Evolutionary conservation across 2,329 filamentous ascomycete species (phyloP), one percentile per base, ranked within the genome.

Genomic region (Botryosphaeria agaves): DNA sequence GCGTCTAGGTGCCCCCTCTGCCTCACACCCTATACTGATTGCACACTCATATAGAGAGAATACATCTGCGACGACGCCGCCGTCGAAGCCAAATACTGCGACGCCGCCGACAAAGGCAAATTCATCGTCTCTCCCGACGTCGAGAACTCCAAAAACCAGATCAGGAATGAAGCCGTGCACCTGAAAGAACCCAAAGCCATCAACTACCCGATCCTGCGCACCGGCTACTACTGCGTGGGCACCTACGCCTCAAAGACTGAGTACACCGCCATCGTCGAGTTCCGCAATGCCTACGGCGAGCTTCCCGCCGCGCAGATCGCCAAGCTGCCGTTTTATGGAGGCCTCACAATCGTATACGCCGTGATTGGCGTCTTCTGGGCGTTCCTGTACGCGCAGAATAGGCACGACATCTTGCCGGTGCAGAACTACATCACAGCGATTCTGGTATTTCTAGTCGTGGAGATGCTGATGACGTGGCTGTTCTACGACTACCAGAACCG

Each of bases 341-440:
- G 79, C 34, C 74, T 95, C 41, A 87, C 85, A 1, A 85, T 98
- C 38, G 72, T 92, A 18, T 98, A 98, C 55, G 84, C 84, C 29
- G 68, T 95, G 14, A 71, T 95, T 41, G 75, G 73, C 37, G 74
- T 73, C 8, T 87, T 84, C 53, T 98, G 89, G 89, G 83, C 71
- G 7, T 93, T 94, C 54, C 64, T 95, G 14, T 95, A 98, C 57
- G 85, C 85, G 46, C 84, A 94, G 53, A 83, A 98, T 52, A 71
- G 87, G 35, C 72, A 79, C 45, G 89, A 98, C 53, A 95, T 98
- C 38, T 61, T 98, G 47, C 78, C 91, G 11, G 89, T 98, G 2
- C 89, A 98, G 55, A 98, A 98, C 52, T 98, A 98, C 54, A 95
- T 98, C 44, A 98, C 89, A 0, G 87, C 89, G 7, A 98, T 95